Percentiles rank a stretch among this genome's conserved stretches.
These are phyloP conservation scores for Neonectria neomacrospora DNA, from an alignment of 2,329 filamentous ascomycete genomes.

Conservation along the genomic window DNA sequence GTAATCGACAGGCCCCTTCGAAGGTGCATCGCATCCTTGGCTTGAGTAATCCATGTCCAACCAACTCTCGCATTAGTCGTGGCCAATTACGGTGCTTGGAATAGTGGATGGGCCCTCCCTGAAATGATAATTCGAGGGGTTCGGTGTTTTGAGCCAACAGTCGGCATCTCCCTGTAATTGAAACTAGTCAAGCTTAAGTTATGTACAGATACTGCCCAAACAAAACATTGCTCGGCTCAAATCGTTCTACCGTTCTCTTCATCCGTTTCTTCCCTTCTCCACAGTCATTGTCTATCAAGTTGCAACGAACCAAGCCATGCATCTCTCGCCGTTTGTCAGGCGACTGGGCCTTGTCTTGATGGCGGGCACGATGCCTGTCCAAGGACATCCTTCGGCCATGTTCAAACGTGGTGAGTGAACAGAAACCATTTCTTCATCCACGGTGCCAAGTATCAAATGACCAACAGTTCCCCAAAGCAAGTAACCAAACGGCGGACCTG, in stretches of 20 bases:
- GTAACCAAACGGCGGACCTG: neutral
- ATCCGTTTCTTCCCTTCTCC: neutral
- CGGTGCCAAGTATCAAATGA: neutral
- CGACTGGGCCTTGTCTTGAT: neutral
- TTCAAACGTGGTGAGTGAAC: neutral
- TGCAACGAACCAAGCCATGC: neutral
- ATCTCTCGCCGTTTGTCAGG: neutral
- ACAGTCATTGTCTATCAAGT: neutral
- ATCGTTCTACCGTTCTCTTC: neutral
- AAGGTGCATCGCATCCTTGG: neutral
- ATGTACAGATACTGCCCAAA: neutral
- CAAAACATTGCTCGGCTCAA: neutral
- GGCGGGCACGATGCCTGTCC: neutral
- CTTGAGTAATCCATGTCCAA: neutral
- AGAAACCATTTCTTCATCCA: no score
- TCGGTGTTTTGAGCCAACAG: neutral
- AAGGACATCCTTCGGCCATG: neutral
- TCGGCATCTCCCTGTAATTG: no score
- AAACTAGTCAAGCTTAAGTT: neutral
- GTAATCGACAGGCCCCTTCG: neutral
- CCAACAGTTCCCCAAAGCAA: neutral
- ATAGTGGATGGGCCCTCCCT: neutral
- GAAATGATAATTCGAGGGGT: neutral
- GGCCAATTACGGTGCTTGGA: neutral
- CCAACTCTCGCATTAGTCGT: neutral